Conservation (phyloP, 2,329 filamentous ascomycete genomes). For the Alternaria sp. region DNA sequence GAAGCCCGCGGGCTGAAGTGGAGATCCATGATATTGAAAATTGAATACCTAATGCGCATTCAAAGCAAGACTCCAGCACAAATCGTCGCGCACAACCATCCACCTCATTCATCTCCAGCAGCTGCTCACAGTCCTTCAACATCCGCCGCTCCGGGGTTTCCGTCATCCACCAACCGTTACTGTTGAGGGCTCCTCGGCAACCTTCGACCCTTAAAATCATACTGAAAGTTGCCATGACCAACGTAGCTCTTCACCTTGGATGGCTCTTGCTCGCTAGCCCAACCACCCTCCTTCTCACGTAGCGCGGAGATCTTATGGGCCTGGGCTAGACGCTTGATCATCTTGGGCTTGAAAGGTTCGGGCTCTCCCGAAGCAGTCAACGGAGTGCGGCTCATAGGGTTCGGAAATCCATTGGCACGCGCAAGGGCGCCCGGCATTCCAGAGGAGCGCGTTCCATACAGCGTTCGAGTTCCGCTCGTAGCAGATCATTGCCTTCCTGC, state of each 20-base stretch:
- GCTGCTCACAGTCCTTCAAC: not conserved
- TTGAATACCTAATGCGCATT: not conserved
- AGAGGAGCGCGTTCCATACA: constrained; percentile 50
- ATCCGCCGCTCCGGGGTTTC: not conserved
- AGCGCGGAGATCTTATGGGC: constrained; percentile 88
- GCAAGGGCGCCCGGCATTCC: constrained; percentile 57
- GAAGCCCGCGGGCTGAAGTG: constrained; percentile 3
- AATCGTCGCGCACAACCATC: not conserved
- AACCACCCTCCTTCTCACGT: constrained; percentile 91
- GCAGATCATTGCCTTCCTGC: not conserved
- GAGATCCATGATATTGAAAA: not conserved
- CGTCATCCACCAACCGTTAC: not conserved
- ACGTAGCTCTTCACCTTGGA: not conserved
- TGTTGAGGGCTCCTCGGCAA: not conserved
- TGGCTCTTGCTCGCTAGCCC: too few relatives aligned
- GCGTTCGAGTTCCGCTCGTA: not conserved
- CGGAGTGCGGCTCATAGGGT: constrained; percentile 57
- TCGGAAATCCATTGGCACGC: constrained; percentile 45
- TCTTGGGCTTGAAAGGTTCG: constrained; percentile 85
- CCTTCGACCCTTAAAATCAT: not conserved
- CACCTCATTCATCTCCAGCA: not conserved
- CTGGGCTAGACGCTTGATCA: constrained; percentile 94
- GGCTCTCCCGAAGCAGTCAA: constrained; percentile 48
- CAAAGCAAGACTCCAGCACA: not conserved
- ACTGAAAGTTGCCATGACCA: not conserved